Conservation (phyloP, 129 eudicot genomes). For the Chrysanthemum makinoi region DNA sequence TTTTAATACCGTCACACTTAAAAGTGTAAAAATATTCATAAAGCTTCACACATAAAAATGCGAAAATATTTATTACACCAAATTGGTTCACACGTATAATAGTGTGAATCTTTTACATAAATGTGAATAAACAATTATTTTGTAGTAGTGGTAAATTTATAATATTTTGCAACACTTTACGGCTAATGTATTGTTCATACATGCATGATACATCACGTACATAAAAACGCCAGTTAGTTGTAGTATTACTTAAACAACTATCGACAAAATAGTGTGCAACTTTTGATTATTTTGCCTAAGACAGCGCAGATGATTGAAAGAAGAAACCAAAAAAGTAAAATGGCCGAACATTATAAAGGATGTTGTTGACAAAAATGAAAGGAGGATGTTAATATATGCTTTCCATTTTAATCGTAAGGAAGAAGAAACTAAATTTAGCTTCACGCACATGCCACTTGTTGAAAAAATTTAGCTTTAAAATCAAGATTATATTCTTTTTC, state of each 20-base stretch:
- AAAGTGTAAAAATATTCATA: no score
- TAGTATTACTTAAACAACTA: neutral
- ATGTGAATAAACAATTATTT: no score
- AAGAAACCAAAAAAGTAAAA: conserved; percentile 8
- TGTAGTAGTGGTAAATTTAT: no score
- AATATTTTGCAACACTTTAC: no score
- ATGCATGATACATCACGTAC: no score
- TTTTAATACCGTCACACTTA: no score
- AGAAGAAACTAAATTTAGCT: conserved; percentile 21
- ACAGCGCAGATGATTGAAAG: neutral
- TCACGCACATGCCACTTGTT: conserved; percentile 16
- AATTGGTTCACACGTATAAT: no score
- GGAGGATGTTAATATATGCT: neutral
- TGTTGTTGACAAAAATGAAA: conserved; percentile 19
- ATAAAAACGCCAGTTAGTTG: neutral
- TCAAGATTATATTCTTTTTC: conserved; percentile 9
- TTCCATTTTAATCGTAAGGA: conserved; percentile 20
- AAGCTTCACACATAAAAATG: no score
- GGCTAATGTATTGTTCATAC: no score
- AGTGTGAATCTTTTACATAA: no score
- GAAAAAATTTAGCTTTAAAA: conserved; percentile 15
- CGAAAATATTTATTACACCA: no score
- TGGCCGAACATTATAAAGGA: conserved; percentile 12
- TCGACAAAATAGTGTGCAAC: neutral
- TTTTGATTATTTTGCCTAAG: neutral